Conservation (phyloP, 2,329 filamentous ascomycete genomes). For the Xylariomycetidae sp. region DNA sequence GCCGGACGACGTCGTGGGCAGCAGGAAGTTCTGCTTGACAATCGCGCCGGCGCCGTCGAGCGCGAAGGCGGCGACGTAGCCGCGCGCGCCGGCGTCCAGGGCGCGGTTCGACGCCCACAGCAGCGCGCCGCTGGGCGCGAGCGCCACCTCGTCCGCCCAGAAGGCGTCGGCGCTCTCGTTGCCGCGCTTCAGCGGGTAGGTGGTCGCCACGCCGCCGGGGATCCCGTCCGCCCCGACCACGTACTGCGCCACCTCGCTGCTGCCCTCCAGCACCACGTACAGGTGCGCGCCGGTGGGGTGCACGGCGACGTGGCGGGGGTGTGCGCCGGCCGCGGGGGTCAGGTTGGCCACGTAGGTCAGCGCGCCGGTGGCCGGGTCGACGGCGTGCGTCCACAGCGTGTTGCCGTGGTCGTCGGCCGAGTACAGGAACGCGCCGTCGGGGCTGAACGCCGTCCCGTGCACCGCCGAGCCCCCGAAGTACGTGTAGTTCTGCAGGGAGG, state of each 20-base stretch:
- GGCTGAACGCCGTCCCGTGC: conserved; percentile 41
- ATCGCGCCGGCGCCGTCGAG: conserved; percentile 23
- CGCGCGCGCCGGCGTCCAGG: conserved; percentile 9
- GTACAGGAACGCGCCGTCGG: conserved; percentile 37
- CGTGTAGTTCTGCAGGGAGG: conserved; percentile 38
- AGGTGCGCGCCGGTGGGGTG: conserved; percentile 20
- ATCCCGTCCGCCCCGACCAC: conserved; percentile 7
- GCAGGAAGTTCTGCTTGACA: conserved; percentile 23
- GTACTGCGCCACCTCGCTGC: conserved; percentile 16
- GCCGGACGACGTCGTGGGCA: conserved; percentile 24
- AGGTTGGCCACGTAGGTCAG: conserved; percentile 9
- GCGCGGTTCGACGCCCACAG: conserved; percentile 24
- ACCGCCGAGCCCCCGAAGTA: conserved; percentile 36
- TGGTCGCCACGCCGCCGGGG: conserved; percentile 6
- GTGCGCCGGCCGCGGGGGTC: conserved; percentile 8
- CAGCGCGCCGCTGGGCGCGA: conserved; percentile 20
- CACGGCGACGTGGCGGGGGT: conserved; percentile 21
- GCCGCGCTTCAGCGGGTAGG: conserved; percentile 5
- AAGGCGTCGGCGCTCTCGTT: conserved; percentile 15
- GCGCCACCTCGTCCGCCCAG: conserved; percentile 27
- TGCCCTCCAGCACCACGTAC: conserved; percentile 18
- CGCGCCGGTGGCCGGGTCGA: conserved; percentile 11
- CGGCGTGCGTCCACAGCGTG: conserved; percentile 29
- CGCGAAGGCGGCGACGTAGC: conserved; percentile 29
- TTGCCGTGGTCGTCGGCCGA: conserved; percentile 42